phyloP scores from a whole-genome alignment of 2,329 filamentous ascomycete genomes.

The Clarireedia paspali region DNA sequence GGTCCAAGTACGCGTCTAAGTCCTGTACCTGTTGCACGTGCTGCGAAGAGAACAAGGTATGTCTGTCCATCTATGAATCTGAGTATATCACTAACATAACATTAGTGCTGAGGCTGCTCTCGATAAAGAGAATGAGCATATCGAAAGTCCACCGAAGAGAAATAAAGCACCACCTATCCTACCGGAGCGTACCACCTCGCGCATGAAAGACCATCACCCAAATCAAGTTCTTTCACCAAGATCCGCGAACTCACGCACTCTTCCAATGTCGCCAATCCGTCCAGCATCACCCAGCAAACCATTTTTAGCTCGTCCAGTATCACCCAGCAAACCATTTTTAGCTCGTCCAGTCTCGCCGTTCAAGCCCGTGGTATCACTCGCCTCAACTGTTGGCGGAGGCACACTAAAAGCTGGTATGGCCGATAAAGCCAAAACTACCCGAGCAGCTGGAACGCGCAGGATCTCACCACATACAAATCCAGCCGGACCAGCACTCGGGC shows the following conservation, averaged over 20 bases:
- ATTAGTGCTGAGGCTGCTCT: conserved; percentile 52
- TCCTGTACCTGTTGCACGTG: conserved; percentile 24
- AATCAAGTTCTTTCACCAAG: conserved; percentile 70
- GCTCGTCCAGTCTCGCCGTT: conserved; percentile 53
- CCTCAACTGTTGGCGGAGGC: conserved; percentile 30
- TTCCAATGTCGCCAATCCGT: conserved; percentile 23
- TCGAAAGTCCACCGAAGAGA: conserved; percentile 65
- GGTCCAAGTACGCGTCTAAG: conserved; percentile 16
- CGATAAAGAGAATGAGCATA: conserved; percentile 70
- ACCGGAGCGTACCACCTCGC: conserved; percentile 32
- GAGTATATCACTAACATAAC: not conserved
- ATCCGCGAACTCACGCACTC: conserved; percentile 64
- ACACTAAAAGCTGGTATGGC: conserved; percentile 49
- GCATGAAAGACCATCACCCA: conserved; percentile 35
- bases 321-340: conserved; percentile 50
- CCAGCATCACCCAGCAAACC: conserved; percentile 47
- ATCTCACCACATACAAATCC: conserved; percentile 13
- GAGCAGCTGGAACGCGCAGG: conserved; percentile 38
- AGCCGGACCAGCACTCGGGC: conserved; percentile 12
- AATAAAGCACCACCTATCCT: conserved; percentile 30
- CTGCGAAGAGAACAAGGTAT: conserved; percentile 46
- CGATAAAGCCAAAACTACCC: conserved; percentile 50
- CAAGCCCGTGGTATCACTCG: conserved; percentile 39
- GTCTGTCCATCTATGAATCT: conserved; percentile 17
- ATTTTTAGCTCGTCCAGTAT: conserved; percentile 48